phyloP scores from a whole-genome alignment of 495 filamentous ascomycete genomes.

The Tuber melanosporum region DNA sequence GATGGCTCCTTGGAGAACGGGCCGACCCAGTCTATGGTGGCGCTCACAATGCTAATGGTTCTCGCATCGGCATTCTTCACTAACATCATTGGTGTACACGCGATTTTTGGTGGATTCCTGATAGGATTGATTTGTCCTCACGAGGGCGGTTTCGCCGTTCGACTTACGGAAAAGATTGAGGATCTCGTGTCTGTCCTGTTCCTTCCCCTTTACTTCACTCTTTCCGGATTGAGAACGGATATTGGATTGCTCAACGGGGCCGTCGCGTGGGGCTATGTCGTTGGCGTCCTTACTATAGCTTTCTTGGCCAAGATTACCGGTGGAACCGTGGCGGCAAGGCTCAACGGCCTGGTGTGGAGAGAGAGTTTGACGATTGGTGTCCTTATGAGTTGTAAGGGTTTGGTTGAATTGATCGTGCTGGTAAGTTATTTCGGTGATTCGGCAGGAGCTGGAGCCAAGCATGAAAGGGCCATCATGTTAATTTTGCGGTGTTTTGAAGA shows the following conservation, averaged over 20 bases:
- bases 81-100: constrained; percentile 82
- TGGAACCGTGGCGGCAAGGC: constrained; percentile 70
- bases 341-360: constrained; percentile 79
- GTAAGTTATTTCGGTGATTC: constrained; percentile 49
- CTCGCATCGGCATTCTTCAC: constrained; percentile 91
- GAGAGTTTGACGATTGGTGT: constrained; percentile 88
- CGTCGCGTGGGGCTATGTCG: constrained; percentile 85
- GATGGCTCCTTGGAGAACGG: constrained; percentile 82
- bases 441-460: background rate
- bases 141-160: constrained; percentile 89
- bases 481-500: constrained; percentile 48
- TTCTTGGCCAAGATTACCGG: constrained; percentile 82
- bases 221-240: constrained; percentile 85
- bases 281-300: constrained; percentile 75
- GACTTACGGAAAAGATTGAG: constrained; percentile 92
- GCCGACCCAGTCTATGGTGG: constrained; percentile 78
- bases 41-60: constrained; percentile 70
- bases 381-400: constrained; percentile 95
- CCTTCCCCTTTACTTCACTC: constrained; percentile 88
- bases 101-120: constrained; percentile 85
- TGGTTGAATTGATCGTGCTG: constrained; percentile 91
- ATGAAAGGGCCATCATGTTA: background rate
- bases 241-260: constrained; percentile 77
- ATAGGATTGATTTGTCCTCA: constrained; percentile 90
- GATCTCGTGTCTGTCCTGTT: constrained; percentile 86